Conservation (phyloP, 2,329 filamentous ascomycete species). For the Scedosporium aurantiacum region DNA sequence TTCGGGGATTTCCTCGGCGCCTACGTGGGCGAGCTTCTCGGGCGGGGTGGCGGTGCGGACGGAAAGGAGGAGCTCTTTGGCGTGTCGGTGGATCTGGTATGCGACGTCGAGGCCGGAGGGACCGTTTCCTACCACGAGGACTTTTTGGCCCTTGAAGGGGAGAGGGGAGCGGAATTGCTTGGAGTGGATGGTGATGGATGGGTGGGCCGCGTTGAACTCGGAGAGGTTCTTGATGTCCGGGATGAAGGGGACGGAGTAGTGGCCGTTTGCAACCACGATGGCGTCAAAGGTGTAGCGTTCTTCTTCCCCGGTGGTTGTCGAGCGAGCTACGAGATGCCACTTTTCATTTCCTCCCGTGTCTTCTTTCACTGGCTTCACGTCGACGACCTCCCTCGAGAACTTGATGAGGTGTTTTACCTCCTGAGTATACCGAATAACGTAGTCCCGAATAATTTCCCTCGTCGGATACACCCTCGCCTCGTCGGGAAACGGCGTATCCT, state of each 20-base stretch:
- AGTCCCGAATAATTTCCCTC: conserved; percentile 59
- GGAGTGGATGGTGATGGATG: conserved; percentile 57
- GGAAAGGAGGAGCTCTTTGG: conserved; percentile 49
- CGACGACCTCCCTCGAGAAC: conserved; percentile 61
- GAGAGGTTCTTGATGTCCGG: conserved; percentile 50
- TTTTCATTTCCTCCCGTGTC: conserved; percentile 22
- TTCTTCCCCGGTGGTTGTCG: conserved; percentile 31
- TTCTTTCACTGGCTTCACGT: conserved; percentile 29
- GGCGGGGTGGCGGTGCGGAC: conserved; percentile 39
- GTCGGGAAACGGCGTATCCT: conserved; percentile 54
- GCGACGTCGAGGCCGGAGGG: conserved; percentile 80
- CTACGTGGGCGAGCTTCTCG: conserved; percentile 31
- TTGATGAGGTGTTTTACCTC: conserved; percentile 56
- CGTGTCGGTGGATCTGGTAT: conserved; percentile 56
- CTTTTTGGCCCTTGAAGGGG: conserved; percentile 56
- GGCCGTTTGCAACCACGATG: conserved; percentile 63
- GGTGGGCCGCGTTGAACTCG: conserved; percentile 48
- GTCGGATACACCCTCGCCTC: conserved; percentile 63
- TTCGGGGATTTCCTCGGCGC: conserved; percentile 40
- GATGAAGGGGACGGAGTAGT: conserved; percentile 59
- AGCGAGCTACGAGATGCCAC: conserved; percentile 51
- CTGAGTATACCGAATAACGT: conserved; percentile 60
- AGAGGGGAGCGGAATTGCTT: conserved; percentile 66
- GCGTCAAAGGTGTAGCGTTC: conserved; percentile 54
- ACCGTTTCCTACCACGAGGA: conserved; percentile 73